Conservation (phyloP, 78 protist species). For the Chrysochromulina tobinii region DNA sequence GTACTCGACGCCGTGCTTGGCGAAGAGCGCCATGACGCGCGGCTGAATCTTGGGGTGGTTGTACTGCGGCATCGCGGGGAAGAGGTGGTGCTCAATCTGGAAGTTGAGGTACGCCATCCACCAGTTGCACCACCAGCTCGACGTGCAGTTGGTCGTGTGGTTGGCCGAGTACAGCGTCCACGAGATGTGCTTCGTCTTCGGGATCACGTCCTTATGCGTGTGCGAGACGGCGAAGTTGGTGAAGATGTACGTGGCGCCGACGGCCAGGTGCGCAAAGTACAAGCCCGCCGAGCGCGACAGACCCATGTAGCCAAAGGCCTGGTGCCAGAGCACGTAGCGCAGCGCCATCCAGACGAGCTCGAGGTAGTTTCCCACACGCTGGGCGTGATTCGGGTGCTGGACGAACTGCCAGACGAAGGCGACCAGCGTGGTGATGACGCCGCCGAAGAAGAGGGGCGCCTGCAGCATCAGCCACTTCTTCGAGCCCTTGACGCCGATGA, state of each 20-base stretch:
- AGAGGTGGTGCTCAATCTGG: conserved; percentile 55
- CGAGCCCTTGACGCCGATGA: neutral
- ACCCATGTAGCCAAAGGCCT: neutral
- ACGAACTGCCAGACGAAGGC: conserved; percentile 42
- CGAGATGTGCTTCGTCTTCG: neutral
- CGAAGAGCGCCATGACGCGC: conserved; percentile 23
- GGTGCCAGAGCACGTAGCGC: neutral
- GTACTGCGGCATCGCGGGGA: conserved; percentile 36
- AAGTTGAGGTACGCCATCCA: conserved; percentile 39
- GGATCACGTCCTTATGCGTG: neutral
- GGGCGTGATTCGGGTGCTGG: conserved; percentile 27
- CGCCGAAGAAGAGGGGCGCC: conserved; percentile 7
- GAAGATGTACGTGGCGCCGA: conserved; percentile 23
- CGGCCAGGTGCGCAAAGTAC: neutral
- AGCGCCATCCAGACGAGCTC: neutral
- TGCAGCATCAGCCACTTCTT: conserved; percentile 22
- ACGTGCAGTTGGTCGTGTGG: conserved; percentile 33
- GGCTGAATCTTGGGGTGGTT: neutral
- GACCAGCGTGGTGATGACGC: neutral
- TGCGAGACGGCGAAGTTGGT: conserved; percentile 35
- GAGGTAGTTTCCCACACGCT: neutral
- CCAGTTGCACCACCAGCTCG: conserved; percentile 1
- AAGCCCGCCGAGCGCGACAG: neutral
- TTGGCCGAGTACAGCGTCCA: neutral
- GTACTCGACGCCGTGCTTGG: conserved; percentile 1